A percentile compares a stretch with the other conserved stretches of the same genome.
Conservation (phyloP, 1,284 basidiomycete species). For the Tilletia setariae region DNA sequence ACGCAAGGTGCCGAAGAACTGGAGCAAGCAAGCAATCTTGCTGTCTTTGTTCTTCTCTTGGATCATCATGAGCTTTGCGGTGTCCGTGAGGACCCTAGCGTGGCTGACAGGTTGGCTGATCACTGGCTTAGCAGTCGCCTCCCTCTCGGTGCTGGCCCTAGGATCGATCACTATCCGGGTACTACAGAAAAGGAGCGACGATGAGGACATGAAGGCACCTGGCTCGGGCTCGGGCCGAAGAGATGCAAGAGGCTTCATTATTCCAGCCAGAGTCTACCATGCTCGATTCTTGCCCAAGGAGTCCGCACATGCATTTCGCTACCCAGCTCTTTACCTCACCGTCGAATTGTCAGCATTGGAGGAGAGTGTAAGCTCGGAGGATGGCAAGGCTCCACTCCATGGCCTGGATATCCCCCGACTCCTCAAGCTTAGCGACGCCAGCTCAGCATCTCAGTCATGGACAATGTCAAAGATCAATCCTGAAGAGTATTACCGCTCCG, state of each 20-base stretch:
- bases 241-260: constrained; percentile 20
- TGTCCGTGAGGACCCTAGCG: too few species aligned
- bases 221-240: neutral
- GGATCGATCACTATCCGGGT: neutral
- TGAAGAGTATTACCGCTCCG: constrained; percentile 21
- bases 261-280: constrained; percentile 57
- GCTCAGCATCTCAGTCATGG: constrained; percentile 16
- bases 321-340: constrained; percentile 66
- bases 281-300: constrained; percentile 62
- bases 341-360: constrained; percentile 66
- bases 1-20: too few species aligned
- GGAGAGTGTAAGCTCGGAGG: constrained; percentile 30
- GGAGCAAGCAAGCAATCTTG: too few species aligned
- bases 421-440: constrained; percentile 19
- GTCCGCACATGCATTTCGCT: constrained; percentile 64
- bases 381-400: constrained; percentile 60
- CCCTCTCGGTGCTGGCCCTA: neutral
- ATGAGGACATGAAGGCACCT: neutral
- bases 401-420: constrained; percentile 38
- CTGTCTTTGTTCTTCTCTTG: too few species aligned
- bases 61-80: too few species aligned
- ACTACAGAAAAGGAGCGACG: neutral
- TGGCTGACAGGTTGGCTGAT: neutral
- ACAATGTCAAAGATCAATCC: constrained; percentile 25
- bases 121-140: neutral